These are phyloP conservation scores for Selenicereus undatus DNA, from an alignment of 148 eudicot species.

Conservation along the genomic window DNA sequence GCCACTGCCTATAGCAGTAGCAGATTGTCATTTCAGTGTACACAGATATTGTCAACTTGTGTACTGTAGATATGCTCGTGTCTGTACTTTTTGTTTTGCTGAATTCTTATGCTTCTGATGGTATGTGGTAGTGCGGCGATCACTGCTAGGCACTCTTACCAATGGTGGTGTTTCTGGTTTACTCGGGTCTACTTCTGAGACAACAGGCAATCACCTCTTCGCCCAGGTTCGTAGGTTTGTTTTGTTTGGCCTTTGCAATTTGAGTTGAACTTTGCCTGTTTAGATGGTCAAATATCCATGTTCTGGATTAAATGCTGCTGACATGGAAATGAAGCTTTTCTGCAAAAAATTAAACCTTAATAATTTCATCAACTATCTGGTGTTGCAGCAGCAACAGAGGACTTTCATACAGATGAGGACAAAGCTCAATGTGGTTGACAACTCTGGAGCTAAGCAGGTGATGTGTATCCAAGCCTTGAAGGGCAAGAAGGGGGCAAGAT, in stretches of 20 bases:
- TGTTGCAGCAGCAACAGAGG: slow-evolving; percentile 65
- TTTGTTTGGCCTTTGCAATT: background rate
- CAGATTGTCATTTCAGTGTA: background rate
- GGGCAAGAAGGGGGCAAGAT: slow-evolving; percentile 69
- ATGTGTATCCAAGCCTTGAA: slow-evolving; percentile 85
- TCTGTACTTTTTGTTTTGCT: slow-evolving; percentile 5
- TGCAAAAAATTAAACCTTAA: background rate
- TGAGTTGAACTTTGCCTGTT: background rate
- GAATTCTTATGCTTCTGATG: slow-evolving; percentile 15
- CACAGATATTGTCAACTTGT: background rate
- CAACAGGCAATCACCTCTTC: slow-evolving; percentile 27
- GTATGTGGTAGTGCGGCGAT: slow-evolving; percentile 40
- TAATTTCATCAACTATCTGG: slow-evolving; percentile 14
- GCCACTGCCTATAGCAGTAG: background rate
- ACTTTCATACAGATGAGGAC: slow-evolving; percentile 91
- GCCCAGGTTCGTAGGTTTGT: slow-evolving; percentile 44
- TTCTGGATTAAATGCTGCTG: background rate
- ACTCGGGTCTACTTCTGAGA: slow-evolving; percentile 33
- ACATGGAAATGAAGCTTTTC: background rate
- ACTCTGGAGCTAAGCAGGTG: slow-evolving; percentile 84
- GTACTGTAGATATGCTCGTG: background rate
- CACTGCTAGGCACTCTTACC: slow-evolving; percentile 49
- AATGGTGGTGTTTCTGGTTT: slow-evolving; percentile 31
- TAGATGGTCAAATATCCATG: background rate
- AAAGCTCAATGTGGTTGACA: slow-evolving; percentile 80